Conservation (phyloP, 139 green algal species). For the Chara braunii region DNA sequence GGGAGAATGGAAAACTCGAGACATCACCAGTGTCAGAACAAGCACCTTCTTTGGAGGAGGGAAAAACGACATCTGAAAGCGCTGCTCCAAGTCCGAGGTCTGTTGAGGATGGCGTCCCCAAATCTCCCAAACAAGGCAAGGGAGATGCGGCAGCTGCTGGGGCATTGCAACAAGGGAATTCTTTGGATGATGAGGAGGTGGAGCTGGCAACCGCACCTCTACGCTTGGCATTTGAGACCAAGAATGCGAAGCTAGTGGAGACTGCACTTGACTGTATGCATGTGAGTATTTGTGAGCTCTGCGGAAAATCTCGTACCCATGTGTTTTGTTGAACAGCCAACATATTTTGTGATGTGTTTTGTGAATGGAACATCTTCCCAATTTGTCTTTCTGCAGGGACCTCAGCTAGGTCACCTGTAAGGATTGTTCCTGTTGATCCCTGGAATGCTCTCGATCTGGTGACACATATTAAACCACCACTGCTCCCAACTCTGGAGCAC, state of each 20-base stretch:
- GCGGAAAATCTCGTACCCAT: no score
- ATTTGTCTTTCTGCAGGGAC: not conserved
- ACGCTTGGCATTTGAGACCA: conserved; percentile 30
- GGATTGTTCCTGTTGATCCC: no score
- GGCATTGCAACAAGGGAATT: conserved; percentile 28
- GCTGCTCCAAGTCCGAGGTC: no score
- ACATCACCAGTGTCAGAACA: not conserved
- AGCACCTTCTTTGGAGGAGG: not conserved
- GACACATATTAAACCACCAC: no score
- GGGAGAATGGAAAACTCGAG: no score
- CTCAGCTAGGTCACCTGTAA: no score
- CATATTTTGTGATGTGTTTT: not conserved
- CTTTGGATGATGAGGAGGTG: conserved; percentile 16
- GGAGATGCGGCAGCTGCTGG: conserved; percentile 23
- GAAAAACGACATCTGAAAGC: not conserved
- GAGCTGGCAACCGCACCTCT: conserved; percentile 21
- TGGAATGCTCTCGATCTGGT: no score
- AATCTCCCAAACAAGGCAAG: conserved; percentile 16
- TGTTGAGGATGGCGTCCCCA: no score
- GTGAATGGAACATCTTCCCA: not conserved
- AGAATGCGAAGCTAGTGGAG: conserved; percentile 38
- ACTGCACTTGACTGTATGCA: conserved; percentile 40
- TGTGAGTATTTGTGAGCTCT: conserved; percentile 10
- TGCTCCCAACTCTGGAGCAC: no score
- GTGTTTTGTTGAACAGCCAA: no score